Conservation (phyloP, 164 flowering plant species). For the Cinnamomum chago region DNA sequence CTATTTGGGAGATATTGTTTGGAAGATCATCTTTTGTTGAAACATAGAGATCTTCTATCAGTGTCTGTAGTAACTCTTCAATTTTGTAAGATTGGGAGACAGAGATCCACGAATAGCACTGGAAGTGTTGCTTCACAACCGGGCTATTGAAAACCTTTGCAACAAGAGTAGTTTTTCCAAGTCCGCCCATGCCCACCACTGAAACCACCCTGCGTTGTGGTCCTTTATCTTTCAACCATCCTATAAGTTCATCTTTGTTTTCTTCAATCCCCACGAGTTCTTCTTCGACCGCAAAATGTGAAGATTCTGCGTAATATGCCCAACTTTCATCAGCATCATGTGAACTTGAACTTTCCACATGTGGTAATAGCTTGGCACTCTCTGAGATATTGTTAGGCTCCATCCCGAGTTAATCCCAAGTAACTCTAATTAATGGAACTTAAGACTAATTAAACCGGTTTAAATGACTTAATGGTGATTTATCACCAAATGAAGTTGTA, state of each 20-base stretch:
- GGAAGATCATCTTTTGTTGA: background rate
- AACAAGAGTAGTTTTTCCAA: conserved; percentile 51
- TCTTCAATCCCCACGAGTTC: conserved; percentile 32
- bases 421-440: too few relatives aligned
- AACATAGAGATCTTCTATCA: background rate
- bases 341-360: background rate
- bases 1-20: too few relatives aligned
- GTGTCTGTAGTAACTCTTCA: background rate
- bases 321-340: background rate
- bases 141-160: conserved; percentile 22
- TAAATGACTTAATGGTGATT: too few relatives aligned
- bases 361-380: background rate
- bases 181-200: conserved; percentile 59
- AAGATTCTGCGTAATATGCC: background rate
- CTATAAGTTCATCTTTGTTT: conserved; percentile 10
- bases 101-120: conserved; percentile 30
- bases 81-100: conserved; percentile 21
- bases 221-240: conserved; percentile 31
- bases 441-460: too few relatives aligned
- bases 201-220: conserved; percentile 29
- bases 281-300: conserved; percentile 21
- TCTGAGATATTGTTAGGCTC: too few relatives aligned
- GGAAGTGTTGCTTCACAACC: conserved; percentile 17
- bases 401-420: too few relatives aligned
- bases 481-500: too few relatives aligned